Base-by-base conservation (phyloP, 2,329 filamentous ascomycete species). In the Talaromyces sp. region DNA sequence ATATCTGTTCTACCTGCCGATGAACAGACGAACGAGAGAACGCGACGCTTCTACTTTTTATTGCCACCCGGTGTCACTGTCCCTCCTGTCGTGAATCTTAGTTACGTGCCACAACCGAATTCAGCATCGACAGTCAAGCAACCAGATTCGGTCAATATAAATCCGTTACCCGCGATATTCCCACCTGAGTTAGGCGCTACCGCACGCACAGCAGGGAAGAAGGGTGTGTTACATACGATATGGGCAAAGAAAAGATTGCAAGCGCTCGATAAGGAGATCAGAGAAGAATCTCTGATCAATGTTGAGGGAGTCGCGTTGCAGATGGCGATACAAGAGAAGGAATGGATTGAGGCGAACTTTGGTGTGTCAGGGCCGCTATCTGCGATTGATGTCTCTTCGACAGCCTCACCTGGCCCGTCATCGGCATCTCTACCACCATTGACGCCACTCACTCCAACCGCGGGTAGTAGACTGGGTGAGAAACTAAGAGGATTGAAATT, bases 131-230 rank as follows among this genome's bases (percentile, higher is more conserved):
- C 76, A 67, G 66, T 71, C 43, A 80, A 76, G 66, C 78, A 76
- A 66, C 71, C 70, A 2, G 77, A 84, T 65, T 78, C 81, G 1
- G 84, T 89, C 73, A 83, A 85, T 49, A 88, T 93, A 13, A 93
- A 93, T 73, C 91, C 92, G 0, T 82, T 96, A 60, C 93, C 93
- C 0, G 93, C 93, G 37, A 94, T 97, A 69, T 97, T 94, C 73
- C 89, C 91, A 0, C 87, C 89, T 0, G 89, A 90, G 66, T 81
- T 96, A 27, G 89, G 90, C 1, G 84, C 85, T 3, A 89, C 86
- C 25, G 86, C 86, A 13, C 83, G 86, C 27, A 82, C 87, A 19
- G 86, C 88, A 0, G 91, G 91, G 7, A 88, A 89, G 71, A 90
- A 91, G 68, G 93, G 93, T 1, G 91, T 96, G 1, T 79, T 97